Conservation (phyloP, 495 filamentous ascomycete genomes). For the Cercophora newfieldiana region DNA sequence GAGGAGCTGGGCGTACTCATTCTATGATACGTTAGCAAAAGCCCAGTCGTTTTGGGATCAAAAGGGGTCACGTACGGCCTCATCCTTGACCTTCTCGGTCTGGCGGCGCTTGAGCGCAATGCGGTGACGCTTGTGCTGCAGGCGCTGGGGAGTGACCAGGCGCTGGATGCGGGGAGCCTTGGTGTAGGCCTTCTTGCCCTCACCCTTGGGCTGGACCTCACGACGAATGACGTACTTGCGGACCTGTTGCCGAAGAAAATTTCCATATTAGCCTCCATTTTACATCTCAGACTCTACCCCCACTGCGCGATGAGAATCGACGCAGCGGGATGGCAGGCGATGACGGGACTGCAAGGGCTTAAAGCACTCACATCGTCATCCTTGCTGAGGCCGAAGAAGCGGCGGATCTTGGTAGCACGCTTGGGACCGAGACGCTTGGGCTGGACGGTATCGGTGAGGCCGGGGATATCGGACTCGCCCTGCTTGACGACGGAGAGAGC, state of each 20-base stretch:
- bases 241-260: constrained; percentile 57
- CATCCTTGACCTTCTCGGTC: constrained; percentile 92
- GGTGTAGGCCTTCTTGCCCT: constrained; percentile 97
- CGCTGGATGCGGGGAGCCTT: constrained; percentile 99
- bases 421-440: constrained; percentile 98
- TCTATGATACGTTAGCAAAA: constrained; percentile 53
- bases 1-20: constrained; percentile 90
- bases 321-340: constrained; percentile 55
- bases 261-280: constrained; percentile 42
- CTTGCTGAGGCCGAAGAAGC: constrained; percentile 98
- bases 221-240: constrained; percentile 99
- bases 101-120: constrained; percentile 96
- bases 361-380: constrained; percentile 92
- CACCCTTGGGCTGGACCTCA: constrained; percentile 89
- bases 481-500: constrained; percentile 96
- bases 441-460: constrained; percentile 92
- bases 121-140: constrained; percentile 98
- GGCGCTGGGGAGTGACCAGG: constrained; percentile 97
- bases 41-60: not conserved
- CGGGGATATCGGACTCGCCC: constrained; percentile 89
- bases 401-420: constrained; percentile 98
- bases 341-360: constrained; percentile 45
- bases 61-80: constrained; percentile 73
- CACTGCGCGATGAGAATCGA: constrained; percentile 48
- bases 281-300: constrained; percentile 56